Base-by-base conservation (phyloP, 1,284 basidiomycete genomes). In the Gastroboletus turbinatus region DNA sequence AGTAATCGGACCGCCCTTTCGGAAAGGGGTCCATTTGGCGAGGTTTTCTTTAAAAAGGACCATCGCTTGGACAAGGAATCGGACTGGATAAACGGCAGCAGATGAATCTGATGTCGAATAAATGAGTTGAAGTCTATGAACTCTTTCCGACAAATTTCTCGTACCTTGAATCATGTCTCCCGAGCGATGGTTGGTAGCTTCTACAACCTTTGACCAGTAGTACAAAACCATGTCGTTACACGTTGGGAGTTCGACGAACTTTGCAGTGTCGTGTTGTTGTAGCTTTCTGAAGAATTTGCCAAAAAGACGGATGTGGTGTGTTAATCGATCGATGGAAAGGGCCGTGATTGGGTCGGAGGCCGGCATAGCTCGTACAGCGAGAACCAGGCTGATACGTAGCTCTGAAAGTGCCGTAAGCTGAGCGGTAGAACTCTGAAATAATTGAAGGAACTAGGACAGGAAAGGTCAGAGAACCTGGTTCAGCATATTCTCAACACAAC, bases 1-100 rank as follows among this genome's bases (percentile, higher is more conserved):
- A 54, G 84, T 87, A n/a, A 74, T 67, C 8, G 78, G 76, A 3
- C 85, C 85, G 58, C 82, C 79, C 63, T 82, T 84, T 52, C 82
- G 78, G 23, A 76, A 71, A 5, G 85, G 82, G 2, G 84, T 80
- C 88, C 88, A 92, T 66, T 86, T 86, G 19, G 82, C 78, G 21
- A 92, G 77, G 58, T 82, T 89, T 56, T 95, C 93, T 68, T 92
- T 94, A 77, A 96, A 94, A 4, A 96, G 74, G 2, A 91, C 85
- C 84, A 96, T 87, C 1, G 89, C 90, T 61, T 94, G 88, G 0
- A 96, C 87, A 53, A 96, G 76, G 66, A 93, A 88, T 6, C 87
- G 82, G n/a, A 88, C 77, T 27, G 91, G 90, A 66, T 84, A 91
- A 1, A 85, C 72, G 1, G 84, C 87, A 29, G 58, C 59, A 11